Conservation (phyloP, 2,329 filamentous ascomycete genomes). For the Lecanicillium sp. region DNA sequence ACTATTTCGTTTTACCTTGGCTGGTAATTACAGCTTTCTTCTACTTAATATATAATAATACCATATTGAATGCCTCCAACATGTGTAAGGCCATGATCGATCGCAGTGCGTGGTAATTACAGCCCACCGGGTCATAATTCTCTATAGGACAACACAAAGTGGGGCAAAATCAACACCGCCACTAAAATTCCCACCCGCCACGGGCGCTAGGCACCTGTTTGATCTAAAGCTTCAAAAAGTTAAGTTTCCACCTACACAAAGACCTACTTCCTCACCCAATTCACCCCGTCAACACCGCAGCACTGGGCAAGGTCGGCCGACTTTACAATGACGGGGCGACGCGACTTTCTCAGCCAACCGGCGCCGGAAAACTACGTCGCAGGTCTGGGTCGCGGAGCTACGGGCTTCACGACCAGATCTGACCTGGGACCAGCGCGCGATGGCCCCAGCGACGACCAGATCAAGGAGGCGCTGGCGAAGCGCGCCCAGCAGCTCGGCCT, state of each 20-base stretch:
- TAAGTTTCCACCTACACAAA: not conserved
- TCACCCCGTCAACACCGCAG: not conserved
- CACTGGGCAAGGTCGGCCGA: too few relatives aligned
- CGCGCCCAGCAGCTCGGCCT: conserved; percentile 77
- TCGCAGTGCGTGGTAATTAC: too few relatives aligned
- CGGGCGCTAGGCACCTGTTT: not conserved
- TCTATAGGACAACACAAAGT: too few relatives aligned
- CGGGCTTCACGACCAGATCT: conserved; percentile 94
- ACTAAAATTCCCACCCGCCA: not conserved
- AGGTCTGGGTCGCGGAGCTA: conserved; percentile 93
- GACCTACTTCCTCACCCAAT: not conserved
- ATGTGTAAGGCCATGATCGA: too few relatives aligned
- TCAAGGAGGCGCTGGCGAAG: conserved; percentile 94
- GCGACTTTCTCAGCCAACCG: conserved; percentile 82
- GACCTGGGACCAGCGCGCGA: conserved; percentile 92
- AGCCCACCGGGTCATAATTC: too few relatives aligned
- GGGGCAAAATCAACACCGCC: not conserved
- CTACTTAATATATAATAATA: too few relatives aligned
- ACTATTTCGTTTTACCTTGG: too few relatives aligned
- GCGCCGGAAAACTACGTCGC: conserved; percentile 87
- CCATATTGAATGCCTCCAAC: too few relatives aligned
- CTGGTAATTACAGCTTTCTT: too few relatives aligned
- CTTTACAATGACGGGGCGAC: conserved; percentile 50
- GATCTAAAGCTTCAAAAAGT: too few relatives aligned
- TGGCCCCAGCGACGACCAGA: conserved; percentile 94